Evolutionary conservation across 2,329 filamentous ascomycete species (phyloP), one percentile per base, ranked within the genome.

Genomic region (Kalmusia sp.): DNA sequence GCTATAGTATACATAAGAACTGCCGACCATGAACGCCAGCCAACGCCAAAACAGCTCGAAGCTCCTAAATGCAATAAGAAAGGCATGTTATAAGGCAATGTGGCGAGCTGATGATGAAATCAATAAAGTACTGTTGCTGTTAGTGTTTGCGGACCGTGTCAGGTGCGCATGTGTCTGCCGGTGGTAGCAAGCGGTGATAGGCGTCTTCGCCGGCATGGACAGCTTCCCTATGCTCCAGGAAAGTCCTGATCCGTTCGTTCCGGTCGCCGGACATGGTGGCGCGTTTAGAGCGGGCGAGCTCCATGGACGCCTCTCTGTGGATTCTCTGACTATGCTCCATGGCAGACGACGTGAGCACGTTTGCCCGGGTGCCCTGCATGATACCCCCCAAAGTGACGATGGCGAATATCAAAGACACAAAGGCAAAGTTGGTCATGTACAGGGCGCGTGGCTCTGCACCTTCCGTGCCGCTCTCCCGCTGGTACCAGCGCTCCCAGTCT

Each of bases 381-480:
- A 91, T 82, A 15, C 87, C 87, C 1, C 88, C 92, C 9, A 93
- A 74, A 9, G 89, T 77, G 11, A 90, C 84, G 30, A 92, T 80
- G 3, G 87, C 75, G 25, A 91, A 76, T 6, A 98, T 77, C n/a
- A 96, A 74, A 5, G 84, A 79, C 6, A 88, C 84, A 69, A 98
- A 98, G 11, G 87, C 82, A 35, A 87, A 85, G 68, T 96, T 96
- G 53, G 89, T 90, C 76, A 93, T 87, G 74, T 87, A 90, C 47
- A 87, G 63, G 83, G 83, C 58, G 69, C 71, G 60, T 65, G 66
- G 67, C 61, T 76, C 59, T 49, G 75, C 77, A 58, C 72, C 72
- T 67, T 73, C 65, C 44, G 52, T 31, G 8, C 43, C 54, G 14
- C 58, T 55, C 53, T 69, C 59, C 22, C 69, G 70, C 21, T 61